Evolutionary conservation across 495 filamentous ascomycete species (phyloP), one percentile per base, ranked within the genome.

Genomic region (Hyaloscypha finlandica): DNA sequence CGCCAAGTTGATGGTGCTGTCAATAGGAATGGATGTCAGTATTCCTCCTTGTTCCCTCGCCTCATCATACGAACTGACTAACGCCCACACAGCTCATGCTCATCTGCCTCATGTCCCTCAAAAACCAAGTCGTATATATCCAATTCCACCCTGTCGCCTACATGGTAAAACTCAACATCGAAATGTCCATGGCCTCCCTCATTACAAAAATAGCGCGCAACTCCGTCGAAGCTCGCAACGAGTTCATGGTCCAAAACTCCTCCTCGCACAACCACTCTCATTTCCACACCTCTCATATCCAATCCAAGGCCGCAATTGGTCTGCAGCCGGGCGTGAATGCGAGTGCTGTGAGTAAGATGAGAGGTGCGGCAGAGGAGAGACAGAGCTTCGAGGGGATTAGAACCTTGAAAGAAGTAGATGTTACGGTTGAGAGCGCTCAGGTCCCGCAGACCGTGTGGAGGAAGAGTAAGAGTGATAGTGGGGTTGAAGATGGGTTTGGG

Each of bases 91-190:
- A 56, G 75, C 58, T 69, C 22, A 71, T 77, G 71, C 69, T 79
- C 25, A 75, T 77, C 56, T 70, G 73, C 54, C 64, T 75, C 30
- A 76, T 77, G 73, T 76, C 69, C 61, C 74, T 74, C 29, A 53
- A 64, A 19, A 77, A 77, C 71, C 54, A 48, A 65, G 32, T 63
- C 53, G 73, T 75, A 29, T 82, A 81, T 67, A 77, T 81, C 61
- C 81, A 82, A 76, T 83, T 84, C 71, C 81, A 83, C 51, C 82
- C 81, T 6, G 74, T 84, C 14, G 76, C 80, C 14, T 84, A 84
- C 67, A 80, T 79, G 55, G 81, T 84, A n/a, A 84, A 84, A 60
- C 77, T 84, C 55, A 81, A 83, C 65, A 82, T 84, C 53, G 63
- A 65, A 65, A 65, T 85, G 75, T 77, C 77, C 22, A 85, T 85